Evolutionary conservation across 768 basidiomycete species (phyloP), one percentile per base, ranked within the genome.

Genomic region (Coprinopsis sp.): DNA sequence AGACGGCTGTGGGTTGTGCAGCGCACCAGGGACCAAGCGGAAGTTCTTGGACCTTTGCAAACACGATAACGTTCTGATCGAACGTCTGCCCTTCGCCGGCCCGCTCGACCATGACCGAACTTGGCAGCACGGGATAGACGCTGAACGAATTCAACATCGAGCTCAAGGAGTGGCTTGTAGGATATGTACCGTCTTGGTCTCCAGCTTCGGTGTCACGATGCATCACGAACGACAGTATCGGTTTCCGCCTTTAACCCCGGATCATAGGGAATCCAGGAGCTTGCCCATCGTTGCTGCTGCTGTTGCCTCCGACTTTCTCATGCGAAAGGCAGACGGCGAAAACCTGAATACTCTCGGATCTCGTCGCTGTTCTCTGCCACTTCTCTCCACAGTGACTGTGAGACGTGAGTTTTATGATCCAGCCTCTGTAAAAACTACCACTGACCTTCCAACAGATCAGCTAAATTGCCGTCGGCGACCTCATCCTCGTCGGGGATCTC

Each of bases 91-190:
- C 75, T 56, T 97, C 93, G 55, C 97, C 95, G n/a, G 0, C 87
- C 88, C 4, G 97, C 75, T 59, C 94, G 91, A 1, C 82, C 71
- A 50, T 91, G 81, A 63, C 96, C 94, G 57, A 87, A 97, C 46
- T 95, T 87, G 47, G 83, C 84, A 6, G 85, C 78, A 12, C 96
- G 77, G 39, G 84, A 69, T 25, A 81, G 74, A 70, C 66, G 13
- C 90, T 87, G 60, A 94, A 94, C 93, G 93, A 97, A 50, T 84
- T 76, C n/a, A 96, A 65, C 21, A 97, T 91, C 96, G 73, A 88
- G 83, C 63, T 98, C 96, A 49, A 99, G 72, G 0, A 90, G 80
- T 3, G 60, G 53, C 61, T 84, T 88, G 63, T 92, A 91, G 0
- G 70, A 57, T 51, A 75, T 64, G 55, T 78, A 73, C 1, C 69